Conservation (phyloP, 1,284 basidiomycete species). For the Tetrapyrgos nigripes region DNA sequence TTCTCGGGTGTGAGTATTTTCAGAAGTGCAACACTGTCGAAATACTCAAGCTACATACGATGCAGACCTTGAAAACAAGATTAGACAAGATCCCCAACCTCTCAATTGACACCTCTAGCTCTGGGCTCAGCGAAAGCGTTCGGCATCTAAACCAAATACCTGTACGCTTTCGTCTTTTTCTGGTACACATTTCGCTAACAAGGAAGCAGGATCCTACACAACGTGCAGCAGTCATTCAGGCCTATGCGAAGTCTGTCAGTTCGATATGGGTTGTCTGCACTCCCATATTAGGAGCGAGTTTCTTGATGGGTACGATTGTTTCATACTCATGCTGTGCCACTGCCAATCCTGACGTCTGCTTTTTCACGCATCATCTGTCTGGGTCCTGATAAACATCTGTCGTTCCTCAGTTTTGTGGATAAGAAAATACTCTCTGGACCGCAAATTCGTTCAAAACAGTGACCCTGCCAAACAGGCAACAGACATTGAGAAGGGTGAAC, state of each 20-base stretch:
- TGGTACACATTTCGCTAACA: constrained; percentile 10
- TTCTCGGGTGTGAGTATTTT: constrained; percentile 60
- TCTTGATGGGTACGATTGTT: constrained; percentile 61
- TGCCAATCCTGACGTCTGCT: neutral
- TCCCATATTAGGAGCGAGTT: constrained; percentile 61
- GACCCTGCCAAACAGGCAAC: too few species aligned
- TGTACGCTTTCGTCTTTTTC: constrained; percentile 42
- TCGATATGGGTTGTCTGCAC: constrained; percentile 78
- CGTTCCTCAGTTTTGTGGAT: constrained; percentile 60
- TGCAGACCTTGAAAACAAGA: constrained; percentile 56
- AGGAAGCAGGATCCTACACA: constrained; percentile 57
- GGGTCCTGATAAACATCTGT: too few species aligned
- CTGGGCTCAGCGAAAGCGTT: constrained; percentile 63
- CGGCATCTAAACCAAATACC: constrained; percentile 57
- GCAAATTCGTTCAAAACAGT: constrained; percentile 44
- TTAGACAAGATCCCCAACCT: constrained; percentile 54
- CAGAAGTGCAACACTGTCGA: neutral
- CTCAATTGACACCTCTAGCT: constrained; percentile 55
- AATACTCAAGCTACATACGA: neutral
- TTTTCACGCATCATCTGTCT: constrained; percentile 60
- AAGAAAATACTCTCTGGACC: constrained; percentile 66
- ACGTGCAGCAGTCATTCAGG: constrained; percentile 63
- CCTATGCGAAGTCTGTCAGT: constrained; percentile 72
- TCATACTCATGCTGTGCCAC: constrained; percentile 14
- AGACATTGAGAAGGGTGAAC: constrained; percentile 6